These are phyloP conservation scores for Baeospora myosura DNA, from an alignment of 1,284 basidiomycete species.

Conservation along the genomic window DNA sequence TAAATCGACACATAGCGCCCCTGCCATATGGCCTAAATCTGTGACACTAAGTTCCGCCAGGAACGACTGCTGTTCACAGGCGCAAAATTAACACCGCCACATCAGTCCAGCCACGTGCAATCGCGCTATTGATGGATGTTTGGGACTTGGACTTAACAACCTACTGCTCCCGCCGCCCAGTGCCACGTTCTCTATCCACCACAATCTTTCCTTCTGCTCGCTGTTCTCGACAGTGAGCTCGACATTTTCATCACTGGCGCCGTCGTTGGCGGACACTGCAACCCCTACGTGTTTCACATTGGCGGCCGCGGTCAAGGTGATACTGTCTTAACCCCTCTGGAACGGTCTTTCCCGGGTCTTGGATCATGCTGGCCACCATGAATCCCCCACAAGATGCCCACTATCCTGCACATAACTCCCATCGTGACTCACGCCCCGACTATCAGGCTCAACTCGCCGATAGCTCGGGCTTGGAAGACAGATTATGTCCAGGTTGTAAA, in stretches of 20 bases:
- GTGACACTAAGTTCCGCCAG: no score
- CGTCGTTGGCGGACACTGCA: not conserved
- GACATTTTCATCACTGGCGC: not conserved
- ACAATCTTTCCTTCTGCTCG: not conserved
- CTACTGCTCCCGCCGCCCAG: no score
- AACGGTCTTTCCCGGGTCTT: conserved; percentile 10
- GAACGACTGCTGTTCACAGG: no score
- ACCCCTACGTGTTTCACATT: not conserved
- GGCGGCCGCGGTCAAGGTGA: not conserved
- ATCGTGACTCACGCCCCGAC: conserved; percentile 4
- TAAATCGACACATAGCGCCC: no score
- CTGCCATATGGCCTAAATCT: no score
- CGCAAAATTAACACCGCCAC: no score
- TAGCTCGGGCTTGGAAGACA: conserved; percentile 41
- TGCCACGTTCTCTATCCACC: not conserved
- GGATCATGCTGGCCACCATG: conserved; percentile 25
- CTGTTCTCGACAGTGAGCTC: not conserved
- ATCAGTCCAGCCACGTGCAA: no score
- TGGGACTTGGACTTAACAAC: no score
- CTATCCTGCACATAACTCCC: not conserved
- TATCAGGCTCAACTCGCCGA: conserved; percentile 7
- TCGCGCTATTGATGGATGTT: no score
- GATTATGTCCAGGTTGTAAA: conserved; percentile 80
- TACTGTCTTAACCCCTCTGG: not conserved
- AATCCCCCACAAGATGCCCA: conserved; percentile 13